Conservation (phyloP, 2,329 filamentous ascomycete species). For the Calonectria pseudoreteaudii region DNA sequence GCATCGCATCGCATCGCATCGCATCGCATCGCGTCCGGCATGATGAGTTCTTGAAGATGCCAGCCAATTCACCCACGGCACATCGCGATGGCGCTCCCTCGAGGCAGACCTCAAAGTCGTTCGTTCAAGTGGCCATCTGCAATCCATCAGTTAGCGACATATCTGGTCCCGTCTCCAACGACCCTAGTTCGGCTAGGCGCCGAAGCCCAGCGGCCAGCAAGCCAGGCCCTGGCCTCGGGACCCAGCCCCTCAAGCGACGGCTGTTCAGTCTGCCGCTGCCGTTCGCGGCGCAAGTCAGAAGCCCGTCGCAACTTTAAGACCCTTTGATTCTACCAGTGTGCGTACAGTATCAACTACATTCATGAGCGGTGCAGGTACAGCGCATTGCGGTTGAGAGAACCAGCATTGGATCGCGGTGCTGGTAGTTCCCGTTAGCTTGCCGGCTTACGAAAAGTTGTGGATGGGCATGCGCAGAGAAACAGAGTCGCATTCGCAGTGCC, state of each 20-base stretch:
- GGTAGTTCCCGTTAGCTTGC: slow-evolving; percentile 20
- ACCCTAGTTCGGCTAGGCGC: slow-evolving; percentile 43
- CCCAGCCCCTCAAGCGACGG: slow-evolving; percentile 37
- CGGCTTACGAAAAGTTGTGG: slow-evolving; percentile 17
- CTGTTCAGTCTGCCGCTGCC: slow-evolving; percentile 22
- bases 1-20: slow-evolving; percentile 5
- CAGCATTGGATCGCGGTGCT: slow-evolving; percentile 9
- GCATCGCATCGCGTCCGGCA: neutral
- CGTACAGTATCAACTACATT: neutral
- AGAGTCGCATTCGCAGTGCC: slow-evolving; percentile 1
- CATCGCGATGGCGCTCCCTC: neutral
- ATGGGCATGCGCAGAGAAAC: slow-evolving; percentile 18
- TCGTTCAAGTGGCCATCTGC: slow-evolving; percentile 35
- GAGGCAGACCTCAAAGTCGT: neutral
- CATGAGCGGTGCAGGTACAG: slow-evolving; percentile 4
- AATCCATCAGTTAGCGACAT: slow-evolving; percentile 44
- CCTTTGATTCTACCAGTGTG: neutral
- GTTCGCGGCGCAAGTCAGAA: slow-evolving; percentile 14
- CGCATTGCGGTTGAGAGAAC: slow-evolving; percentile 12
- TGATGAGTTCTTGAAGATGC: neutral
- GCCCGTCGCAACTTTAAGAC: neutral
- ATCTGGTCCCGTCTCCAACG: slow-evolving; percentile 31
- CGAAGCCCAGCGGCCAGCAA: slow-evolving; percentile 40
- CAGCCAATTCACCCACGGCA: neutral
- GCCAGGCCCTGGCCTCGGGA: slow-evolving; percentile 20